Evolutionary conservation across 192 early-diverging fungal genomes (phyloP), one percentile per base, ranked within the genome.

Genomic region (Kickxella alabastrina): DNA sequence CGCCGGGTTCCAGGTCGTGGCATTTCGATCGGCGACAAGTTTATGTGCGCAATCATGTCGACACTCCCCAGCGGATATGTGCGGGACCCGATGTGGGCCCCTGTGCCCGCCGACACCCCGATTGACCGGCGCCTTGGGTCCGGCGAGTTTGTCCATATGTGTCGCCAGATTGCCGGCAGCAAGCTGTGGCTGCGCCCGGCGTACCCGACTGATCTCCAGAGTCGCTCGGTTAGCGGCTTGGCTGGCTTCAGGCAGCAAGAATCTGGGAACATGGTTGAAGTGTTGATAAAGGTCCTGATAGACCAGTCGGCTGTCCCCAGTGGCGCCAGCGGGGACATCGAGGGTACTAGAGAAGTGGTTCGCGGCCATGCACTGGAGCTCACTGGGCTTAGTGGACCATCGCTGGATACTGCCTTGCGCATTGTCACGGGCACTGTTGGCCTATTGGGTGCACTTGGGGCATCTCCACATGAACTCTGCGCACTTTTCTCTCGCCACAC

Each of bases 1-100:
- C 46, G 69, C 10, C 55, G 29, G n/a, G 73, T 69, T 21, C 73
- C 73, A 14, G 73, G 73, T 1, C 73, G 73, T 10, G 73, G 73
- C 10, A 63, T 53, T 22, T 32, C 57, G 1, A 43, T 44, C 4
- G 40, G 53, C 40, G 57, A 63, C n/a, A 58, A 58, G 34, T 65
- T 76, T 34, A 13, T 65, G 35, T 22, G 17, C 10, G 34, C 43
- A 10, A 52, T 76, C 15, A 41, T 10, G 10, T 21, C 54, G 6
- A 58, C 50, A 7, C 52, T 65, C 22, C 53, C 73, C 27, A 3
- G 1, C 1, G 2, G 37, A 36, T 31, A 36, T 17, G 21, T 60
- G 58, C 35, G 29, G n/a, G 19, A 29, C 14, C 32, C 24, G 1
- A 3, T 2, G 25, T 38, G 18, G 2, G 21, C 14, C 10, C 47